These are phyloP conservation scores for Cryphonectria parasitica DNA, from an alignment of 2,329 filamentous ascomycete species.

Conservation along the genomic window DNA sequence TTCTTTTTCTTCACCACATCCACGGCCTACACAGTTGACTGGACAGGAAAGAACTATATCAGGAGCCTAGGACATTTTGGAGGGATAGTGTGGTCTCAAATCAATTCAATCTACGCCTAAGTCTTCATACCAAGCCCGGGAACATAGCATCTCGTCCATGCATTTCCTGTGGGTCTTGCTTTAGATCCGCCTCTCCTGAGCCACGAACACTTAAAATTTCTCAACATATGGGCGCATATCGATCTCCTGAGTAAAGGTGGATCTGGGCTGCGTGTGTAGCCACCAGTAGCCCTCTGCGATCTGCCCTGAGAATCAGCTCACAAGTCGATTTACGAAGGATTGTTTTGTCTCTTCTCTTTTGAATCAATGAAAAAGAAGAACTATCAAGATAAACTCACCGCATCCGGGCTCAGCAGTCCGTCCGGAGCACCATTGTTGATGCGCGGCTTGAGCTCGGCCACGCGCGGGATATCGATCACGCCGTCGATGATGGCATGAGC, in stretches of 20 bases:
- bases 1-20: slow-evolving; percentile 7
- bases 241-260: slow-evolving; percentile 80
- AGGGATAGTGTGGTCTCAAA: slow-evolving; percentile 14
- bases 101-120: slow-evolving; percentile 21
- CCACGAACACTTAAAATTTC: slow-evolving; percentile 65
- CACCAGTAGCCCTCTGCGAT: slow-evolving; percentile 89
- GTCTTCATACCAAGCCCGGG: slow-evolving; percentile 11
- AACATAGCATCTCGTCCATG: background rate
- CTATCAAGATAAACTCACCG: slow-evolving; percentile 57
- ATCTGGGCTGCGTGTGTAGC: slow-evolving; percentile 78
- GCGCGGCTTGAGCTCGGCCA: slow-evolving; percentile 51
- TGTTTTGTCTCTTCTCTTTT: no score
- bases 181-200: background rate
- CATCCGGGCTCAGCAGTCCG: slow-evolving; percentile 73
- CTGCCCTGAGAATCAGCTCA: slow-evolving; percentile 43
- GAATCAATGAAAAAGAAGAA: background rate
- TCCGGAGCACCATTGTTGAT: slow-evolving; percentile 52
- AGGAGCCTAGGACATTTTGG: slow-evolving; percentile 19
- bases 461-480: slow-evolving; percentile 78
- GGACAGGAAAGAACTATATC: slow-evolving; percentile 19
- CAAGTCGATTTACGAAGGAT: background rate
- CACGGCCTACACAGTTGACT: slow-evolving; percentile 18
- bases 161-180: background rate
- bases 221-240: slow-evolving; percentile 81
- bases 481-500: slow-evolving; percentile 84